Percentiles rank a stretch among this genome's conserved stretches.
phyloP scores from a whole-genome alignment of 441 rosid genomes.

The California macrophylla region DNA sequence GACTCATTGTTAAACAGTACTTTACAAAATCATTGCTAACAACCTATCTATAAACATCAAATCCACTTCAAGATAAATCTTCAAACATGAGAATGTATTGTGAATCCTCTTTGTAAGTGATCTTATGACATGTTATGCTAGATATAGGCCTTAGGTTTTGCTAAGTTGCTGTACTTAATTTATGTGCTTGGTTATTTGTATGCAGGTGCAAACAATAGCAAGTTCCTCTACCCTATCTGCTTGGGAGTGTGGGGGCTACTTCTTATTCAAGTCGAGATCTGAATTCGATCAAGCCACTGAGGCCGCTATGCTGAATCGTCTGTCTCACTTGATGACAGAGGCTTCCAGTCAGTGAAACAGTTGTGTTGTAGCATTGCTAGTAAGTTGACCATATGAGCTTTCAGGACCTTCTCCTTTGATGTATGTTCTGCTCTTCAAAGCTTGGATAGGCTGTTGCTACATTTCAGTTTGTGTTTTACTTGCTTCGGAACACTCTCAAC shows the following conservation, averaged over 20 bases:
- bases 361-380: constrained; percentile 26
- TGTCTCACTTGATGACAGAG: constrained; percentile 27
- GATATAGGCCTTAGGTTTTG: not conserved
- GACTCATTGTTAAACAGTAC: not conserved
- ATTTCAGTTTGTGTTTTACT: not conserved
- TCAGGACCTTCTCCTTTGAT: not conserved
- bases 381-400: constrained; percentile 14
- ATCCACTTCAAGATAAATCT: not conserved
- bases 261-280: constrained; percentile 23
- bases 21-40: not conserved
- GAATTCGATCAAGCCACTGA: constrained; percentile 33
- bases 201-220: constrained; percentile 14
- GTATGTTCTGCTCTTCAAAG: constrained; percentile 9
- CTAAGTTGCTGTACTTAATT: not conserved
- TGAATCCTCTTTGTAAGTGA: not conserved
- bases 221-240: constrained; percentile 22
- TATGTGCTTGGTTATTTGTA: constrained; percentile 1
- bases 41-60: not conserved
- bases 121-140: not conserved
- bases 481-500: not conserved
- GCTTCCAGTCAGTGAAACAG: constrained; percentile 30
- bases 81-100: not conserved
- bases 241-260: constrained; percentile 40
- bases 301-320: constrained; percentile 21
- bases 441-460: not conserved